phyloP scores from a whole-genome alignment of 2,329 filamentous ascomycete species.

The Plectosphaerella plurivora region DNA sequence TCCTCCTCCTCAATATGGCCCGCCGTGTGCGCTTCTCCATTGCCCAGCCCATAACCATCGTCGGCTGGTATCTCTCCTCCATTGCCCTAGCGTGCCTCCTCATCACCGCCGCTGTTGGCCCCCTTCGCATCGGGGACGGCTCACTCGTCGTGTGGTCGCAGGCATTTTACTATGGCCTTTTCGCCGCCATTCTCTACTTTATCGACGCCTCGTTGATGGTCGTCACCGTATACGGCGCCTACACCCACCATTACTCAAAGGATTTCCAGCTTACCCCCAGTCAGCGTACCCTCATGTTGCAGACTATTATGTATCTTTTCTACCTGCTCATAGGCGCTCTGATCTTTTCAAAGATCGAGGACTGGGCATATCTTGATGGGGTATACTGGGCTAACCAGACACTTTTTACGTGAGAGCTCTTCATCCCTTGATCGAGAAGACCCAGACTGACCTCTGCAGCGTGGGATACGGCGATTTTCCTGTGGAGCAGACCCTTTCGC shows the following conservation, averaged over 20 bases:
- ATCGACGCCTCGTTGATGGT: slow-evolving; percentile 72
- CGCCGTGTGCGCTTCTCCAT: slow-evolving; percentile 73
- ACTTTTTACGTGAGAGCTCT: slow-evolving; percentile 42
- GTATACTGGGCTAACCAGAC: slow-evolving; percentile 77
- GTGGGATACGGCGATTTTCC: slow-evolving; percentile 58
- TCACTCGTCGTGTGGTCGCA: slow-evolving; percentile 65
- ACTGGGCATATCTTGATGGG: slow-evolving; percentile 72
- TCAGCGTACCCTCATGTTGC: slow-evolving; percentile 83
- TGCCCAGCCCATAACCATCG: slow-evolving; percentile 77
- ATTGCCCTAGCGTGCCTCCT: slow-evolving; percentile 62
- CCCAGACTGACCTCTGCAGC: no score
- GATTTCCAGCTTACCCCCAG: slow-evolving; percentile 75
- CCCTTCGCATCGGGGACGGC: slow-evolving; percentile 35
- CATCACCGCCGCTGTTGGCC: slow-evolving; percentile 59
- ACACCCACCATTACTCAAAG: slow-evolving; percentile 64
- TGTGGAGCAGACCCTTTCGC: slow-evolving; percentile 47
- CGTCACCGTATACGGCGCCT: slow-evolving; percentile 75
- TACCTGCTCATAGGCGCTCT: slow-evolving; percentile 76
- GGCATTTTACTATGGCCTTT: slow-evolving; percentile 82
- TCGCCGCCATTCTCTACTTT: slow-evolving; percentile 75
- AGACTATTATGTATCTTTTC: slow-evolving; percentile 80
- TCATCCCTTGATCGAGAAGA: no score
- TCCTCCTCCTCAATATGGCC: slow-evolving; percentile 84
- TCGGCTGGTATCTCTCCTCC: slow-evolving; percentile 67
- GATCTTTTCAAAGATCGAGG: slow-evolving; percentile 68